These are phyloP conservation scores for Saccharomyces hybrid DNA, from an alignment of 1,139 yeast genomes.

Conservation along the genomic window DNA sequence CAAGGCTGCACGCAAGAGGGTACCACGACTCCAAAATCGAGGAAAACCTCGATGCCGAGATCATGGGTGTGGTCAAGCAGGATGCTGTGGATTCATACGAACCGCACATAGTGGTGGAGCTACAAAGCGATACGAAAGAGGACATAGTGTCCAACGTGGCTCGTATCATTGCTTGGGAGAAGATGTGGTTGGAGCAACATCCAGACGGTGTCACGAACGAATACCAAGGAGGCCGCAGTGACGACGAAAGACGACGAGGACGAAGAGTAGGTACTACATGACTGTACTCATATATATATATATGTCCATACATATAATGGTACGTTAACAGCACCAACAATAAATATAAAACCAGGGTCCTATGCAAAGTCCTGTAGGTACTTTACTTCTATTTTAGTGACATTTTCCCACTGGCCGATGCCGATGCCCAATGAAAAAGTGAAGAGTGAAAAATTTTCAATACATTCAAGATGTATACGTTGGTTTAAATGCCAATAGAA, in stretches of 20 bases:
- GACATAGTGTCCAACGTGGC: conserved; percentile 75
- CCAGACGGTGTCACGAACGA: conserved; percentile 41
- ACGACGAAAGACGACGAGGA: conserved; percentile 3
- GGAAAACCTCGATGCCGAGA: conserved; percentile 92
- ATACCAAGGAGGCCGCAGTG: conserved; percentile 14
- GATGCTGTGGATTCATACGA: conserved; percentile 83
- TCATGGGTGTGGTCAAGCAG: conserved; percentile 83
- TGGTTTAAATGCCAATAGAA: not conserved
- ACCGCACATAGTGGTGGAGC: conserved; percentile 72
- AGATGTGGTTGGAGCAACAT: conserved; percentile 55
- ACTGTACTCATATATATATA: not conserved
- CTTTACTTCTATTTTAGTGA: not conserved
- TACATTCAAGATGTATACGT: not conserved
- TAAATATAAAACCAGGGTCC: not conserved
- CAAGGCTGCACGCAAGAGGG: conserved; percentile 64
- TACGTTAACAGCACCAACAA: not conserved
- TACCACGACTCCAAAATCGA: conserved; percentile 75
- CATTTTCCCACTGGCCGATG: not conserved
- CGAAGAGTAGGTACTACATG: not conserved
- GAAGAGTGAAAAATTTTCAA: not conserved
- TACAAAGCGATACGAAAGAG: conserved; percentile 62
- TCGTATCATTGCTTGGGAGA: conserved; percentile 66
- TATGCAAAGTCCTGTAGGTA: not conserved
- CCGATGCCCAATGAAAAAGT: conserved; percentile 1
- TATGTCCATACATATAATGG: not conserved